A percentile compares a stretch with the other conserved stretches of the same genome.
Evolutionary conservation across 2,329 filamentous ascomycete species (phyloP).

Genomic region (Penicillium freii): DNA sequence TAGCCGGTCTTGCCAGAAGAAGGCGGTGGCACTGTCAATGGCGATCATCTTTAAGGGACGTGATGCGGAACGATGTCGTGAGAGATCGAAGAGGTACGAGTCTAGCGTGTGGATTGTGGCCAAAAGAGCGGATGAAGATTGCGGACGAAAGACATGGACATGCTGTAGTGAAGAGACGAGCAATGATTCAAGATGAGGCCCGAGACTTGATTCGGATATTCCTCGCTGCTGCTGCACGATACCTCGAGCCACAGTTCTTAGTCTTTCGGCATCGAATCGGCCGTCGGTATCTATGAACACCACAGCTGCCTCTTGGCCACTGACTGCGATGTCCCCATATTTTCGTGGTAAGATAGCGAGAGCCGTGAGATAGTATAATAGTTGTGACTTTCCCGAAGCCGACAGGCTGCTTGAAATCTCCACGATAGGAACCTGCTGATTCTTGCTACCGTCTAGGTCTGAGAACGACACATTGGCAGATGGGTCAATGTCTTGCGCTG

Average conservation of each 20-base stretch:
- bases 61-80: constrained; percentile 47
- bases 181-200: constrained; percentile 23
- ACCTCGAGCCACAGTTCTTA: constrained; percentile 36
- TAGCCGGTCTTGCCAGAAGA: constrained; percentile 54
- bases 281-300: constrained; percentile 57
- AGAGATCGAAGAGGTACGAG: constrained; percentile 49
- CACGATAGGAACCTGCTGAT: constrained; percentile 40
- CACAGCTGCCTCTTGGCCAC: constrained; percentile 51
- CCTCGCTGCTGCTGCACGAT: constrained; percentile 25
- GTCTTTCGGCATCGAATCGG: constrained; percentile 52
- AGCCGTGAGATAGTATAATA: constrained; percentile 57
- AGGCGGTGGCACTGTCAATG: constrained; percentile 56
- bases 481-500: neutral
- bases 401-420: constrained; percentile 55
- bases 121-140: constrained; percentile 51
- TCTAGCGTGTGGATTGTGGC: constrained; percentile 50
- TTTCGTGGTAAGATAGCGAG: constrained; percentile 50
- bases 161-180: constrained; percentile 50
- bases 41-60: constrained; percentile 52
- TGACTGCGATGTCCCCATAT: constrained; percentile 32
- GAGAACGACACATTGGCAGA: constrained; percentile 9
- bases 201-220: neutral
- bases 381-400: constrained; percentile 57
- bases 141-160: constrained; percentile 58
- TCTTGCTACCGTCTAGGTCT: constrained; percentile 6